phyloP scores from a whole-genome alignment of 1,139 yeast species.

The Protomyces lactucae-debilis region DNA sequence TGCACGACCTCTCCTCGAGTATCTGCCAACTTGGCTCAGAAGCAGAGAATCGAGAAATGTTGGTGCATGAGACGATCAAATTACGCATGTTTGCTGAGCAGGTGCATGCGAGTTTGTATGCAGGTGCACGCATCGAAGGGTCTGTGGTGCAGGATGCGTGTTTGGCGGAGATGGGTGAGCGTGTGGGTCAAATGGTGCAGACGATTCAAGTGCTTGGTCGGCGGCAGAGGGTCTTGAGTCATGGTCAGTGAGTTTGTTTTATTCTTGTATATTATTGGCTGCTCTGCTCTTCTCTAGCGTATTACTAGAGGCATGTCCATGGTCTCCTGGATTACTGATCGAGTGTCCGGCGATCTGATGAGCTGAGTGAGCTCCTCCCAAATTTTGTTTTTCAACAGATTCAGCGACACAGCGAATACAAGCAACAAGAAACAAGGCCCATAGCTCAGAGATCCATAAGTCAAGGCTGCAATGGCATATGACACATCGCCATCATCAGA shows the following conservation, averaged over 20 bases:
- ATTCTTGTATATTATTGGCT: too few relatives aligned
- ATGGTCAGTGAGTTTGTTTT: too few relatives aligned
- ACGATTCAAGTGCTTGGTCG: neutral
- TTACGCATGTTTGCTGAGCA: constrained; percentile 27
- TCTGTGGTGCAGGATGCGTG: constrained; percentile 15
- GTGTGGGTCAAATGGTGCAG: constrained; percentile 20
- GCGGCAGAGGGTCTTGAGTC: too few relatives aligned
- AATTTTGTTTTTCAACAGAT: neutral
- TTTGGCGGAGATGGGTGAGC: constrained; percentile 20
- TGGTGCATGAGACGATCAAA: constrained; percentile 16
- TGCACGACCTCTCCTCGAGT: constrained; percentile 15
- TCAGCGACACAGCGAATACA: neutral
- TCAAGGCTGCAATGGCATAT: neutral
- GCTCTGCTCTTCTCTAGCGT: too few relatives aligned
- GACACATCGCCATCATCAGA: neutral
- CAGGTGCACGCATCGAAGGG: constrained; percentile 27
- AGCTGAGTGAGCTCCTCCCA: neutral
- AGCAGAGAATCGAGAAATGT: neutral
- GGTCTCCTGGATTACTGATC: neutral
- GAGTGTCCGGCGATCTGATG: neutral
- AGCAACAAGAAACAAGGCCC: neutral
- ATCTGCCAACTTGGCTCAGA: constrained; percentile 19
- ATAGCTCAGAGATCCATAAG: neutral
- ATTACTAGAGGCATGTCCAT: neutral
- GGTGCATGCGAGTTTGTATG: constrained; percentile 26